Base-by-base conservation (phyloP, 352 stramenopile genomes). In the Globisporangium ultimum region DNA sequence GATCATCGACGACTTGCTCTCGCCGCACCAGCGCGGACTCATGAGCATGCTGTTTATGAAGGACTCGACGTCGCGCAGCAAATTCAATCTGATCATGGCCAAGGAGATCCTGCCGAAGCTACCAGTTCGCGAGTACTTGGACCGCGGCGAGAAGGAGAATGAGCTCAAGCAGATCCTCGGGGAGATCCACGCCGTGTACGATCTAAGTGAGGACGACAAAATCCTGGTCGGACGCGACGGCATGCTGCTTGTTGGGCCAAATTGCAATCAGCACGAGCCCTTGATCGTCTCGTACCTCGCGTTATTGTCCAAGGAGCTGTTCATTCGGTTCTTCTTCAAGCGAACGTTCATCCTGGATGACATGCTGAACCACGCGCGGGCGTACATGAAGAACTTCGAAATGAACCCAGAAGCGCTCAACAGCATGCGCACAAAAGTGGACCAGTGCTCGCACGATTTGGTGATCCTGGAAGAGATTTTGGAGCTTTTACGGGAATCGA, bases 11-110 rank as follows among this genome's bases (percentile, higher is more conserved):
- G 93, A 95, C 32, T 79, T 99, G 45, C 80, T 99, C 43, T 98
- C 93, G 0, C 80, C 95, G 36, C 94, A 98, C 63, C 96, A 99
- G 71, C 78, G 95, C 48, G 78, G 87, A 13, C 74, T 99, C 20
- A 75, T 99, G 54, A 87, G 98, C 49, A 88, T 98, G 65, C 83
- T 99, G 11, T 99, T 98, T 64, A 95, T 98, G 68, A 89, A 95
- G 48, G 96, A 98, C 68, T 87, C 93, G 22, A 67, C 76, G 17
- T 97, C 97, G 43, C 74, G 96, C 28, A 98, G 98, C 76, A 99
- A 99, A 62, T 96, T 99, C 64, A 98, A 97, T 58, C 66, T 99
- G 18, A 97, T 99, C 49, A 98, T 97, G 21, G 96, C 96, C n/a
- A 95, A 95, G 54, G 92, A 97, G 49, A 98, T 99, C 36, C 96